Conservation (phyloP, 1,139 yeast species). For the Sugiyamaella neomexicana region DNA sequence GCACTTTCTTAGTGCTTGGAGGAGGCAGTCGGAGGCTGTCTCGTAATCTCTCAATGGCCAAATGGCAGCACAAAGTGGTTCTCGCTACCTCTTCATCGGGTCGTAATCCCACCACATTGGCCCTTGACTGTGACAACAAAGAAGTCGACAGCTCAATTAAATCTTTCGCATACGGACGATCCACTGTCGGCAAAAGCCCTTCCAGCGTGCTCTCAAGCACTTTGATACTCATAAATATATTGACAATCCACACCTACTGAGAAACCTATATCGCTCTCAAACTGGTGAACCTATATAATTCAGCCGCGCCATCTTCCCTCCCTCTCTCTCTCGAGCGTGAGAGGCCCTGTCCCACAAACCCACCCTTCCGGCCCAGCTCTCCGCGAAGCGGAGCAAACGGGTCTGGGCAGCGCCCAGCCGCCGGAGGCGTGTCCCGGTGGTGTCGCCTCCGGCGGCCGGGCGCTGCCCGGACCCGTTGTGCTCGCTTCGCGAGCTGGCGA, state of each 20-base stretch:
- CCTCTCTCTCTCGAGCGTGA: too few relatives aligned
- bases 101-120: conserved; percentile 28
- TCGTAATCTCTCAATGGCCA: conserved; percentile 37
- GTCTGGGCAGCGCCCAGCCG: too few relatives aligned
- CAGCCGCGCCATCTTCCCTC: background rate
- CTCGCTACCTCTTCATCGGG: conserved; percentile 41
- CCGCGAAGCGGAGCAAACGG: too few relatives aligned
- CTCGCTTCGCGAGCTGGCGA: too few relatives aligned
- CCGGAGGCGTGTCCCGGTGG: too few relatives aligned
- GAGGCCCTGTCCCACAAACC: too few relatives aligned
- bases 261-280: too few relatives aligned
- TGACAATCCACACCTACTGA: too few relatives aligned
- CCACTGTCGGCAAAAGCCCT: conserved; percentile 22
- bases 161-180: conserved; percentile 23
- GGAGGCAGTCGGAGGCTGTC: conserved; percentile 25
- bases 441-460: too few relatives aligned
- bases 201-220: conserved; percentile 15
- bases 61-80: conserved; percentile 35
- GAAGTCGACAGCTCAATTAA: conserved; percentile 23
- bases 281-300: too few relatives aligned
- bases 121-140: conserved; percentile 27
- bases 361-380: too few relatives aligned
- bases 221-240: conserved; percentile 6
- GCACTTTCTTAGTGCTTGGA: conserved; percentile 33
- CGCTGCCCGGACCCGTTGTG: too few relatives aligned